Conservation (phyloP, 2,329 filamentous ascomycete genomes). For the Cryphonectria parasitica region DNA sequence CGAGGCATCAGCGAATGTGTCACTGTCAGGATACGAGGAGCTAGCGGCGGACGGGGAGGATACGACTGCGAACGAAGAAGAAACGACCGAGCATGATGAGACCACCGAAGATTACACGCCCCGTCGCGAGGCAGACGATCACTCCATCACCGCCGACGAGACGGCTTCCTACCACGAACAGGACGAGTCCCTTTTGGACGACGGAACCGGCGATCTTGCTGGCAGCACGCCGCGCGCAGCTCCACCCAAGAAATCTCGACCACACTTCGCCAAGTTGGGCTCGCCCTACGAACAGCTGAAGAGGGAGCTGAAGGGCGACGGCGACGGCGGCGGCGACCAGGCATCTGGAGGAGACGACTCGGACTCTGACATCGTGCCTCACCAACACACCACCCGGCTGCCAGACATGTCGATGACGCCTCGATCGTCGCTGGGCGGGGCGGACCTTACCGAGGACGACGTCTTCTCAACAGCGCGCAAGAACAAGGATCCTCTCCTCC, state of each 20-base stretch:
- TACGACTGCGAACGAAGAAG: conserved; percentile 50
- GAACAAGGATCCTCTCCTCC: conserved; percentile 77
- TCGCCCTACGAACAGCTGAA: conserved; percentile 79
- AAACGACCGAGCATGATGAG: conserved; percentile 61
- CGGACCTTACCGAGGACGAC: conserved; percentile 36
- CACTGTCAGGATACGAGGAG: conserved; percentile 92
- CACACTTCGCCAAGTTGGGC: conserved; percentile 66
- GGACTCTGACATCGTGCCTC: conserved; percentile 52
- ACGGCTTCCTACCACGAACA: conserved; percentile 38
- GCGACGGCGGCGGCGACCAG: conserved; percentile 13
- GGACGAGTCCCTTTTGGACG: conserved; percentile 72
- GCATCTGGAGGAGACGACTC: conserved; percentile 35
- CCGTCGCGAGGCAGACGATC: conserved; percentile 31
- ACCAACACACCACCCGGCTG: conserved; percentile 57
- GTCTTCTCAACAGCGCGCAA: conserved; percentile 34
- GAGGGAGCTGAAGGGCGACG: conserved; percentile 62
- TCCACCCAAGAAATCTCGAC: conserved; percentile 52
- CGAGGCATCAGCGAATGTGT: conserved; percentile 96
- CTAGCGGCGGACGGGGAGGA: conserved; percentile 68
- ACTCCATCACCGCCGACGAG: conserved; percentile 43
- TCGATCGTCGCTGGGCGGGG: conserved; percentile 55
- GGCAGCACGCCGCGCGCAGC: conserved; percentile 70
- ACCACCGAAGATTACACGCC: conserved; percentile 44
- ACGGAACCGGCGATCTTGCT: conserved; percentile 58
- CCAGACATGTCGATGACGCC: conserved; percentile 69